Evolutionary conservation across 140 eudicot species (phyloP).

Genomic region (Flaveria floridana): DNA sequence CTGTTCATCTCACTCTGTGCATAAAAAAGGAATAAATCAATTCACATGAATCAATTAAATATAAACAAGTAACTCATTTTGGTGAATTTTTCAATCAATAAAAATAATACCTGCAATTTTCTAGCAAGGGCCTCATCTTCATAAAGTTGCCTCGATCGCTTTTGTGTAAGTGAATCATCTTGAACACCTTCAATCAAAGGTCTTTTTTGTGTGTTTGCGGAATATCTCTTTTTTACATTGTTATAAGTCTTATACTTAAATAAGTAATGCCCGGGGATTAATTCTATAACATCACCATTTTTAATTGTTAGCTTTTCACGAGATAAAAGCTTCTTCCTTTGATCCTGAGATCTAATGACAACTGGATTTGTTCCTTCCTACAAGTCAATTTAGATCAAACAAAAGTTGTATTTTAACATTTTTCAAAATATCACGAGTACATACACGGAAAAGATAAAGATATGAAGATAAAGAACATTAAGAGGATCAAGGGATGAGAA

Average conservation of each 20-base stretch:
- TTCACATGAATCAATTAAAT: constrained; percentile 9
- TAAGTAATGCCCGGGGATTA: constrained; percentile 81
- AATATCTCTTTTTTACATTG: constrained; percentile 21
- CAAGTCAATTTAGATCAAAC: constrained; percentile 28
- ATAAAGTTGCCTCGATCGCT: constrained; percentile 45
- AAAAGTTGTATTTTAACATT: background rate
- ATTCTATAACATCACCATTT: constrained; percentile 72
- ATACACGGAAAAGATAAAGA: background rate
- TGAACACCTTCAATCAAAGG: constrained; percentile 33
- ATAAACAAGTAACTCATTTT: background rate
- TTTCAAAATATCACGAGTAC: background rate
- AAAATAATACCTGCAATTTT: constrained; percentile 42
- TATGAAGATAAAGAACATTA: background rate
- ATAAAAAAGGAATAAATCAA: background rate
- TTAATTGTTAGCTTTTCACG: constrained; percentile 48
- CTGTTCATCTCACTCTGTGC: constrained; percentile 37
- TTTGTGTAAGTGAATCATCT: constrained; percentile 36
- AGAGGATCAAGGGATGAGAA: background rate
- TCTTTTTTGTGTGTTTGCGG: constrained; percentile 44
- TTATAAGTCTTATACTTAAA: constrained; percentile 47
- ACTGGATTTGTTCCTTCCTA: constrained; percentile 91
- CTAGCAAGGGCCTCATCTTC: constrained; percentile 50
- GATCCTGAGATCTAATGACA: constrained; percentile 55
- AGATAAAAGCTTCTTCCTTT: constrained; percentile 65
- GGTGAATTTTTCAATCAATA: background rate